phyloP scores from a whole-genome alignment of 495 filamentous ascomycete genomes.

The Hypomontagnella submonticulosa region DNA sequence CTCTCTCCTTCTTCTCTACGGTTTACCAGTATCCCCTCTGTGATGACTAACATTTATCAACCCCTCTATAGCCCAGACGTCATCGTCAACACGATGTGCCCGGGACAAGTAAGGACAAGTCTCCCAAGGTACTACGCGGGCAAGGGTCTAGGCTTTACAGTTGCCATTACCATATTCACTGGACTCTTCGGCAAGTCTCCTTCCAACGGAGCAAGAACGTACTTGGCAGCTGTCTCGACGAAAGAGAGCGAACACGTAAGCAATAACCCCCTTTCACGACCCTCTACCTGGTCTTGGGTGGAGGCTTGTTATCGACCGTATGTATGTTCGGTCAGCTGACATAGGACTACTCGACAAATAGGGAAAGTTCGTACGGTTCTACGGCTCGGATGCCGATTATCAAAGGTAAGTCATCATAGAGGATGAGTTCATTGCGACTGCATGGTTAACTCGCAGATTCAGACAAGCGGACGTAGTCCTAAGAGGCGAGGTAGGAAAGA shows the following conservation, averaged over 20 bases:
- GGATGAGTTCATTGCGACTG: background rate
- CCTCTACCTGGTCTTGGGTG: background rate
- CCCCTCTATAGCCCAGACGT: conserved; percentile 48
- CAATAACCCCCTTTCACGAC: background rate
- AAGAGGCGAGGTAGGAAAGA: conserved; percentile 49
- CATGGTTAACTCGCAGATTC: background rate
- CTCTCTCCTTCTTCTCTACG: background rate
- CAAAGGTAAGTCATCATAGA: conserved; percentile 26
- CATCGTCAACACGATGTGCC: conserved; percentile 55
- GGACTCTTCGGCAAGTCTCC: conserved; percentile 43
- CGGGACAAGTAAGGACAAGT: conserved; percentile 57
- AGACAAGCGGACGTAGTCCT: conserved; percentile 37
- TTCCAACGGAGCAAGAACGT: conserved; percentile 51
- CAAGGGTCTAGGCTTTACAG: conserved; percentile 20
- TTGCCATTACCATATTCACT: conserved; percentile 35
- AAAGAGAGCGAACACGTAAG: conserved; percentile 50
- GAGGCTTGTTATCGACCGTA: too few species aligned
- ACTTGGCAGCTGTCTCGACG: conserved; percentile 46
- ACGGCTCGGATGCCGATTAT: conserved; percentile 39
- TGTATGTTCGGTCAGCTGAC: conserved; percentile 9
- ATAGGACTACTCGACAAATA: background rate
- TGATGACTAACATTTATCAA: background rate
- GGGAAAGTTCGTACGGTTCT: conserved; percentile 44
- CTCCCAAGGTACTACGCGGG: conserved; percentile 47
- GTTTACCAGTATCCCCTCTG: too few species aligned